Evolutionary conservation across 2,329 filamentous ascomycete species (phyloP).

Genomic region (Beauveria varroae): DNA sequence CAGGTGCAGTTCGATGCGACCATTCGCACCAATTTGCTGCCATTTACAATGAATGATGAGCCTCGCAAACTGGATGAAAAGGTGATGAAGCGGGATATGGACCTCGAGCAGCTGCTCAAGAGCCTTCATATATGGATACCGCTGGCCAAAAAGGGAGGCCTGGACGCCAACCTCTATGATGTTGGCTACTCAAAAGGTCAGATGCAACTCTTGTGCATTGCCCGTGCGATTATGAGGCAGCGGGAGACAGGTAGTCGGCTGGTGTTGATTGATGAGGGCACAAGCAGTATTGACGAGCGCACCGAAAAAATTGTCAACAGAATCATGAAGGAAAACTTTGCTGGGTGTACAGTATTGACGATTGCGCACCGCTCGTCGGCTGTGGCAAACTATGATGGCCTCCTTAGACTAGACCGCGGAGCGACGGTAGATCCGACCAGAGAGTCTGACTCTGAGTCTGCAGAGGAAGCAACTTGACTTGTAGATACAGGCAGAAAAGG

Average conservation of each 20-base stretch:
- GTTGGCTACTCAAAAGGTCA: not conserved
- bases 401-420: too few species aligned
- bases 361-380: not conserved
- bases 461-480: too few species aligned
- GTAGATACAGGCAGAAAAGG: too few species aligned
- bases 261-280: too few species aligned
- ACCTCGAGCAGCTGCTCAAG: not conserved
- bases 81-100: not conserved
- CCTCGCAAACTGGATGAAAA: not conserved
- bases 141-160: not conserved
- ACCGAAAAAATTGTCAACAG: not conserved
- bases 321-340: not conserved
- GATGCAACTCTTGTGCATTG: not conserved
- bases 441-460: too few species aligned
- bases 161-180: not conserved
- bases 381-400: too few species aligned
- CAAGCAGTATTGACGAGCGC: not conserved
- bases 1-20: conserved; percentile 13
- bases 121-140: not conserved
- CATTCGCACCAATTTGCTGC: not conserved
- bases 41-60: not conserved
- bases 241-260: not conserved
- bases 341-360: not conserved
- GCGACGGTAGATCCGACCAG: too few species aligned
- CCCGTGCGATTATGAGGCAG: not conserved